These are phyloP conservation scores for Lactarius vividus DNA, from an alignment of 768 basidiomycete genomes.

Conservation along the genomic window DNA sequence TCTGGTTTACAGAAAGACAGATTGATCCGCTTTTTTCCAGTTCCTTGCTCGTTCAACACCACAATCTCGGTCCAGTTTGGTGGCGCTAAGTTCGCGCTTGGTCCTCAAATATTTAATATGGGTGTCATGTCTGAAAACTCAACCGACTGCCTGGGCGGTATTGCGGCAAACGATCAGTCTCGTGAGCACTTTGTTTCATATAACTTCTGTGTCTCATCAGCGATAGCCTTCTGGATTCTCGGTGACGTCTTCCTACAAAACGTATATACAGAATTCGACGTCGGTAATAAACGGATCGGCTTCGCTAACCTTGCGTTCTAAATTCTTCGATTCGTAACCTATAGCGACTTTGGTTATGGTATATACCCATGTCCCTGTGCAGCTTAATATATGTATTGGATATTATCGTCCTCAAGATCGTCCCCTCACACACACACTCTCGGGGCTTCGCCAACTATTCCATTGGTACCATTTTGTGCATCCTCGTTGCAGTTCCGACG, in stretches of 20 bases:
- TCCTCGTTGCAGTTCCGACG: no score
- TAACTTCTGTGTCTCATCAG: neutral
- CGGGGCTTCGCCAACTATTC: no score
- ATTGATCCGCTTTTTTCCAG: constrained; percentile 21
- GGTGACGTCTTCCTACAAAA: constrained; percentile 13
- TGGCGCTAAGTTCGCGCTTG: constrained; percentile 31
- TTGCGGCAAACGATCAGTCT: constrained; percentile 1
- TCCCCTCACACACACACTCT: no score
- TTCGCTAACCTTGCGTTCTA: constrained; percentile 16
- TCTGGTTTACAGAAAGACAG: neutral
- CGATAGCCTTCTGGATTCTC: constrained; percentile 4
- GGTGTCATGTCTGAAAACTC: constrained; percentile 25
- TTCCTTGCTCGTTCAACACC: constrained; percentile 27
- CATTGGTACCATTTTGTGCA: no score
- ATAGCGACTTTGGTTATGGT: no score
- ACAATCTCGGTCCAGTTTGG: constrained; percentile 34
- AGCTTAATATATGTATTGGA: no score
- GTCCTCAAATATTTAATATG: constrained; percentile 33
- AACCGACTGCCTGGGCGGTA: constrained; percentile 25
- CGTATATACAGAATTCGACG: constrained; percentile 16
- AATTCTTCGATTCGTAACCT: neutral
- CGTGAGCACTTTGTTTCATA: neutral
- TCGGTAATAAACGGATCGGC: constrained; percentile 20
- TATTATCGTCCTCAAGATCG: no score
- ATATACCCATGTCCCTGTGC: no score